These are phyloP conservation scores for Leptomonas seymouri DNA, from an alignment of 208 protist species.

Conservation along the genomic window DNA sequence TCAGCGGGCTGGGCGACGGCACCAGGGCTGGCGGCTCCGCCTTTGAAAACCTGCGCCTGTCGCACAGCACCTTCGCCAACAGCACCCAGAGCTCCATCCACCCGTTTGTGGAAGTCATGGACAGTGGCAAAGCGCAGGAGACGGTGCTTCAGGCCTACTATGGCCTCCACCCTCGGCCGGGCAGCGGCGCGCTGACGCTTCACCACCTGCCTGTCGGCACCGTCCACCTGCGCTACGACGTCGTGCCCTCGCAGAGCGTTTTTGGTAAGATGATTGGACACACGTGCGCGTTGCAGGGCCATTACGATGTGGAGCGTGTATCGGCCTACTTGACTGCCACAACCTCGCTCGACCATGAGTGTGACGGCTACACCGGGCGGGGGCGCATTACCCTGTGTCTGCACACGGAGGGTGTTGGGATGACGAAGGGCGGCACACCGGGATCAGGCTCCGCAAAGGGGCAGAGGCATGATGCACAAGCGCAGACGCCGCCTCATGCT, in stretches of 20 bases:
- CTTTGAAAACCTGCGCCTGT: slow-evolving; percentile 17
- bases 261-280: slow-evolving; percentile 80
- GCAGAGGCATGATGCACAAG: not conserved
- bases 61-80: slow-evolving; percentile 30
- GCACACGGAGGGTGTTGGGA: slow-evolving; percentile 40
- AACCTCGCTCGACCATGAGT: slow-evolving; percentile 84
- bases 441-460: not conserved
- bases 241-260: slow-evolving; percentile 62
- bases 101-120: not conserved
- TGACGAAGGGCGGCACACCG: not conserved
- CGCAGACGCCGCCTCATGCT: slow-evolving; percentile 6
- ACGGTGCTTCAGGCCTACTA: slow-evolving; percentile 40
- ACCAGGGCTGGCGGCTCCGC: too few relatives aligned
- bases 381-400: slow-evolving; percentile 79
- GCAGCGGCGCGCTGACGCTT: slow-evolving; percentile 48
- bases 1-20: not conserved
- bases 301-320: slow-evolving; percentile 76
- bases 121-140: slow-evolving; percentile 2
- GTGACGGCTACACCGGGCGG: slow-evolving; percentile 79
- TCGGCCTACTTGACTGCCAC: slow-evolving; percentile 73
- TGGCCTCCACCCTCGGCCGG: slow-evolving; percentile 38
- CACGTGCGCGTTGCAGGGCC: slow-evolving; percentile 43
- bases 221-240: slow-evolving; percentile 65
- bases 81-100: slow-evolving; percentile 22
- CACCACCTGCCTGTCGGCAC: slow-evolving; percentile 62